Evolutionary conservation across 257 asterid genomes (phyloP).

Genomic region (Orobanche coerulescens): DNA sequence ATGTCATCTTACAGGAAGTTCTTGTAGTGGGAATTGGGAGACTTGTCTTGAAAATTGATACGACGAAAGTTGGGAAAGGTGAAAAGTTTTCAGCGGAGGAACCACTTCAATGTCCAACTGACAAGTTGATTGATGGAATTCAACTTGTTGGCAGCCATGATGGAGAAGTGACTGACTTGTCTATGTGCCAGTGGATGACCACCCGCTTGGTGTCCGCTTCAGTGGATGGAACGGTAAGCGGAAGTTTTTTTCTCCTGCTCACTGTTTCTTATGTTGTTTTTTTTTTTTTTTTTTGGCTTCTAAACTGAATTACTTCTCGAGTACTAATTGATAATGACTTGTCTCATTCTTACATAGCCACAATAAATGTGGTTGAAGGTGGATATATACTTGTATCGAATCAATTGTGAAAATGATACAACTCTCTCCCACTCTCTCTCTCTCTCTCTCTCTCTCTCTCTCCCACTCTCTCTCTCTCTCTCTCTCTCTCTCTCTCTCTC

Average conservation of each 20-base stretch:
- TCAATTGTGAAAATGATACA: not conserved
- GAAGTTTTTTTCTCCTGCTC: not conserved
- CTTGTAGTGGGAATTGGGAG: conserved; percentile 89
- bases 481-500: not conserved
- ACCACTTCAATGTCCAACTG: conserved; percentile 72
- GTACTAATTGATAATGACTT: not conserved
- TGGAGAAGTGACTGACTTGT: conserved; percentile 90
- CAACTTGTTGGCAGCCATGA: conserved; percentile 95
- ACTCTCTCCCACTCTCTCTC: not conserved
- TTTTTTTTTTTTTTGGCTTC: not conserved
- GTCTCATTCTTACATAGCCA: conserved; percentile 6
- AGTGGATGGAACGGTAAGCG: conserved; percentile 90
- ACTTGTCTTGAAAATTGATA: conserved; percentile 69
- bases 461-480: not conserved
- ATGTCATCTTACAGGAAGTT: conserved; percentile 57
- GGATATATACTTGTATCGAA: not conserved
- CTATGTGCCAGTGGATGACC: conserved; percentile 99
- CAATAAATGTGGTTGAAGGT: not conserved
- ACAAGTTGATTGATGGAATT: conserved; percentile 74
- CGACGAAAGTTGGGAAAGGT: conserved; percentile 85
- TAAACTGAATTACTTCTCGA: not conserved
- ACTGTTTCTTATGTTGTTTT: not conserved
- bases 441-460: not conserved
- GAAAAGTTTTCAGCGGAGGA: conserved; percentile 76
- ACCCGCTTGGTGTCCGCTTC: conserved; percentile 95